A percentile compares a stretch with the other conserved stretches of the same genome.
Evolutionary conservation across 177 flowering plant genomes (phyloP).

Genomic region (Vitis hybrid): DNA sequence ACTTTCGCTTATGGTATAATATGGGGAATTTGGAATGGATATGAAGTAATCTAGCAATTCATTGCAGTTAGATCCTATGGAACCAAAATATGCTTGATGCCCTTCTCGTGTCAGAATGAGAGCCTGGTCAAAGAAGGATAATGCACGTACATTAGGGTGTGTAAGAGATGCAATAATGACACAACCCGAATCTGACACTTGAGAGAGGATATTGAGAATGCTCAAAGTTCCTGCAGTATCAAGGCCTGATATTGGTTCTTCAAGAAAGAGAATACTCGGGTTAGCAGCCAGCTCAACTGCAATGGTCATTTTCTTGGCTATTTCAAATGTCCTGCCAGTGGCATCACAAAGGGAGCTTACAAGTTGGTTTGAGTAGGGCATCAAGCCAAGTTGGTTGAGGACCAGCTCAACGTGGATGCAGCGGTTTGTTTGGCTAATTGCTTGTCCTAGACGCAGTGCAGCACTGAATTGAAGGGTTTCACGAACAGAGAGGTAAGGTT

Average conservation of each 20-base stretch:
- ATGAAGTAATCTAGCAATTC: constrained; percentile 19
- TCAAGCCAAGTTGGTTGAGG: constrained; percentile 27
- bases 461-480: constrained; percentile 40
- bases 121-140: constrained; percentile 28
- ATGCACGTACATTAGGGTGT: constrained; percentile 22
- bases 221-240: constrained; percentile 19
- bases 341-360: constrained; percentile 24
- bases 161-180: constrained; percentile 22
- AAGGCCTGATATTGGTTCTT: constrained; percentile 30
- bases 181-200: constrained; percentile 18
- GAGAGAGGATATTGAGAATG: constrained; percentile 22
- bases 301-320: constrained; percentile 31
- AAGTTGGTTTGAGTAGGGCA: constrained; percentile 27
- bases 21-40: constrained; percentile 25
- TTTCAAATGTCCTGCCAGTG: constrained; percentile 25
- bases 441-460: constrained; percentile 22
- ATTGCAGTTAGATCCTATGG: constrained; percentile 23
- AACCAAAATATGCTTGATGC: constrained; percentile 33
- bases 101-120: constrained; percentile 28
- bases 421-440: constrained; percentile 15
- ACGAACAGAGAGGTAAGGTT: constrained; percentile 29
- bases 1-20: constrained; percentile 14
- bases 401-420: constrained; percentile 29
- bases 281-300: constrained; percentile 35
- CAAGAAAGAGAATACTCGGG: constrained; percentile 29